These are phyloP conservation scores for Saccharata proteae DNA, from an alignment of 2,329 filamentous ascomycete genomes.

Conservation along the genomic window DNA sequence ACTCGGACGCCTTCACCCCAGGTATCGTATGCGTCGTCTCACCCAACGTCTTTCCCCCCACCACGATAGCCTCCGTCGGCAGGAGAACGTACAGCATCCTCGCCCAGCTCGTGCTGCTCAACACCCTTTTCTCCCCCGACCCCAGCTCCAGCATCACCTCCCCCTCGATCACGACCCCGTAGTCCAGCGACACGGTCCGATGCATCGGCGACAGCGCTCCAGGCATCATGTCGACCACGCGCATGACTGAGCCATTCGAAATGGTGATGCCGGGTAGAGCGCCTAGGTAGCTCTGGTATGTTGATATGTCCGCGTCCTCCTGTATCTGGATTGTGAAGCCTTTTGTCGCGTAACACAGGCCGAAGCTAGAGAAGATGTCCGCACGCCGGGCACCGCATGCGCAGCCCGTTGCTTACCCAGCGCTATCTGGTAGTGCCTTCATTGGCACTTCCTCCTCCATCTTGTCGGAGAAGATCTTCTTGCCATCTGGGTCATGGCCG, in stretches of 20 bases:
- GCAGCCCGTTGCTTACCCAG: no score
- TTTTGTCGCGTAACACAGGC: slow-evolving; percentile 38
- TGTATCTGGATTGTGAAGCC: slow-evolving; percentile 35
- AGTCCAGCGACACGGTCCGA: slow-evolving; percentile 27
- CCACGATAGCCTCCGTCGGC: slow-evolving; percentile 21
- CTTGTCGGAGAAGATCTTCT: slow-evolving; percentile 24
- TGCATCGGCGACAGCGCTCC: slow-evolving; percentile 26
- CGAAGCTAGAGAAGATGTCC: no score
- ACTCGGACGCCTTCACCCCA: slow-evolving; percentile 24
- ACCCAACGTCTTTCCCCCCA: slow-evolving; percentile 19
- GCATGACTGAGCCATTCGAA: slow-evolving; percentile 34
- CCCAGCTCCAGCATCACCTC: slow-evolving; percentile 27
- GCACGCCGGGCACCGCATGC: no score
- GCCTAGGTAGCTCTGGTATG: slow-evolving; percentile 33
- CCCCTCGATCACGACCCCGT: slow-evolving; percentile 27
- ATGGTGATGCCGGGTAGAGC: slow-evolving; percentile 39
- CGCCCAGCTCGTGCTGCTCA: slow-evolving; percentile 17
- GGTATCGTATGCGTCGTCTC: slow-evolving; percentile 24
- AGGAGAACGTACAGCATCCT: slow-evolving; percentile 27
- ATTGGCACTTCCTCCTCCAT: slow-evolving; percentile 24
- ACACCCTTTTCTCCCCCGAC: slow-evolving; percentile 21
- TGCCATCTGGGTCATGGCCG: slow-evolving; percentile 21
- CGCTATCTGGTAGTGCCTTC: slow-evolving; percentile 29
- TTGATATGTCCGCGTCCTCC: slow-evolving; percentile 32
- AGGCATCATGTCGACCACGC: slow-evolving; percentile 27